These are phyloP conservation scores for Pythium coloratum DNA, from an alignment of 352 stramenopile species.

Conservation along the genomic window DNA sequence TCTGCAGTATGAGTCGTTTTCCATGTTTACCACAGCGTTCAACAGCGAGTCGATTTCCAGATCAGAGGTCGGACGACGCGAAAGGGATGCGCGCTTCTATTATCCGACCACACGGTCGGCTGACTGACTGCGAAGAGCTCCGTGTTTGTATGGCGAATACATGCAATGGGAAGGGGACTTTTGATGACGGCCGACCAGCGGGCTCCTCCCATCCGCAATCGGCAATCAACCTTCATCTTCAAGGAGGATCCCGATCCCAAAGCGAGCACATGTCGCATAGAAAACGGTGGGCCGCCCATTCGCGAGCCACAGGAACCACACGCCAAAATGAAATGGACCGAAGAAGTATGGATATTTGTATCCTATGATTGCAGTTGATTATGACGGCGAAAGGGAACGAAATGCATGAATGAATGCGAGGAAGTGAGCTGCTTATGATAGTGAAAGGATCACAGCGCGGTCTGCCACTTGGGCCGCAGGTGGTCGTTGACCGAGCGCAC, in stretches of 20 bases:
- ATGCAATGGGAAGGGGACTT: not conserved
- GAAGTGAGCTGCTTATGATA: not conserved
- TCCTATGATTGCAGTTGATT: not conserved
- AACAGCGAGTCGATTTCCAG: not conserved
- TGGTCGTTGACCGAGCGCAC: slow-evolving; percentile 82
- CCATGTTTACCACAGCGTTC: not conserved
- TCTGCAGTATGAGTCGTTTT: not conserved
- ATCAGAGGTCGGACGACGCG: not conserved
- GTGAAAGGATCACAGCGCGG: slow-evolving; percentile 36
- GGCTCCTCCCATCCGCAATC: not conserved
- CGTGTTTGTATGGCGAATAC: not conserved
- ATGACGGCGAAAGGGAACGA: too few species aligned
- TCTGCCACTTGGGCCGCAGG: slow-evolving; percentile 84
- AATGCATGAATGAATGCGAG: not conserved
- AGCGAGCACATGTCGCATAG: not conserved
- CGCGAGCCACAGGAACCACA: not conserved
- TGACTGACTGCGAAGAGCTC: not conserved
- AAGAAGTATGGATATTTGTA: not conserved
- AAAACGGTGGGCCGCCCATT: not conserved
- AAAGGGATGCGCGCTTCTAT: not conserved
- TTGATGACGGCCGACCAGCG: not conserved
- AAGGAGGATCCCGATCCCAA: not conserved
- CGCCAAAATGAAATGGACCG: not conserved
- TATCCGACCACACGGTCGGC: not conserved
- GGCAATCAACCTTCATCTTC: not conserved